Conservation (phyloP, 2,329 filamentous ascomycete species). For the Aspergillus intermedius region DNA sequence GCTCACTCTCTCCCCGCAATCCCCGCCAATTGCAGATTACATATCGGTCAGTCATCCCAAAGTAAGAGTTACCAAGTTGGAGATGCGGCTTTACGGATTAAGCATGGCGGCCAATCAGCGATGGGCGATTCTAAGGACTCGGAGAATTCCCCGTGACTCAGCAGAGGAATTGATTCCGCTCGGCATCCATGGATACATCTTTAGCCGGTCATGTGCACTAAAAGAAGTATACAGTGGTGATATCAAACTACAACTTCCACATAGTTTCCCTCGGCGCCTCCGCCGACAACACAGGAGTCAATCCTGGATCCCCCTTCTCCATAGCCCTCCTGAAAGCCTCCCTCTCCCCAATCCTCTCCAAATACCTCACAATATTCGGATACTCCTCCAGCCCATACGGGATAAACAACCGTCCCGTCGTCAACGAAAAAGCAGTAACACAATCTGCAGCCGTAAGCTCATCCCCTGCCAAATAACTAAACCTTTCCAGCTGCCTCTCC, state of each 20-base stretch:
- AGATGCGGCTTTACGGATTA: background rate
- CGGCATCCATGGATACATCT: background rate
- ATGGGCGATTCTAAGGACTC: background rate
- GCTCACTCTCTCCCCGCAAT: background rate
- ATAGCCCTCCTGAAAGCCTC: conserved; percentile 45
- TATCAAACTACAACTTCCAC: no score
- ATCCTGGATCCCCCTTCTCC: conserved; percentile 44
- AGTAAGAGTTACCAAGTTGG: background rate
- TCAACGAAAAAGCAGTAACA: conserved; percentile 56
- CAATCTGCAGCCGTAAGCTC: conserved; percentile 61
- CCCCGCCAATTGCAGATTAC: background rate
- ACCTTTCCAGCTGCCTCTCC: conserved; percentile 44
- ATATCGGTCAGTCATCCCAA: background rate
- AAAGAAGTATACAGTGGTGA: conserved; percentile 6
- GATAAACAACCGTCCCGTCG: conserved; percentile 53
- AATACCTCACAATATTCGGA: conserved; percentile 41
- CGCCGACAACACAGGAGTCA: conserved; percentile 25
- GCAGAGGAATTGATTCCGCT: background rate
- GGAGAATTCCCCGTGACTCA: background rate
- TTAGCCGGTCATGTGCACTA: background rate
- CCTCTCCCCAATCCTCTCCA: conserved; percentile 40
- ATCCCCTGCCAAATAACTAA: conserved; percentile 53
- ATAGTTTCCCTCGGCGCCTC: no score
- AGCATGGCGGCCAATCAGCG: background rate
- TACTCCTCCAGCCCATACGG: conserved; percentile 39